Percentiles rank a stretch among this genome's conserved stretches.
phyloP scores from a whole-genome alignment of 768 basidiomycete species.

The Suillus decipiens region DNA sequence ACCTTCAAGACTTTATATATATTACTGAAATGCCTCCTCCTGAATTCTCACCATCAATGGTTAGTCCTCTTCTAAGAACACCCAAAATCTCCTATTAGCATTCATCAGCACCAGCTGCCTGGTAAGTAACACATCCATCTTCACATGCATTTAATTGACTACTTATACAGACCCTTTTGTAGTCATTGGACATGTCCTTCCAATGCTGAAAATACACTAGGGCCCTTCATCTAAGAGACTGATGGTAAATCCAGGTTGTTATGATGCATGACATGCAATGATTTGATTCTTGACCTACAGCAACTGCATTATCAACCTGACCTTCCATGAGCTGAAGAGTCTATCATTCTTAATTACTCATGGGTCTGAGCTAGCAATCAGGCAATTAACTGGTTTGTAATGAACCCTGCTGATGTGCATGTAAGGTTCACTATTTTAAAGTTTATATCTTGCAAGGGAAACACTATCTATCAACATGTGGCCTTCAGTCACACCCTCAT shows the following conservation, averaged over 20 bases:
- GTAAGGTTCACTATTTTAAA: not conserved
- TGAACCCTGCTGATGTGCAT: not conserved
- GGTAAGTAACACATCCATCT: conserved; percentile 15
- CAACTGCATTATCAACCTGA: too few species aligned
- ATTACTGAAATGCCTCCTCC: too few species aligned
- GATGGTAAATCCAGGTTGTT: too few species aligned
- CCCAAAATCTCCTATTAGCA: conserved; percentile 39
- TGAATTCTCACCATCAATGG: conserved; percentile 26
- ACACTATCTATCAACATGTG: not conserved
- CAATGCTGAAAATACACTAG: too few species aligned
- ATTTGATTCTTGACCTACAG: too few species aligned
- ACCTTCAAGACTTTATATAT: conserved; percentile 34
- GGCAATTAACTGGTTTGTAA: conserved; percentile 22
- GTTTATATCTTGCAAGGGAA: not conserved
- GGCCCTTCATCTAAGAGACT: too few species aligned
- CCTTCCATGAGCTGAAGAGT: too few species aligned
- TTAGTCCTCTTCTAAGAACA: conserved; percentile 51
- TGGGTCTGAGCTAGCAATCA: not conserved
- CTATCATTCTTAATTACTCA: not conserved
- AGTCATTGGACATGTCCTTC: too few species aligned
- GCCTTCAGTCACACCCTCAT: not conserved
- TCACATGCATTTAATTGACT: too few species aligned
- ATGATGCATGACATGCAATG: too few species aligned
- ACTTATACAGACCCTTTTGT: too few species aligned
- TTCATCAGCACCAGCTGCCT: conserved; percentile 39